These are phyloP conservation scores for Didymellaceae sp. DNA, from an alignment of 2,329 filamentous ascomycete species.

Conservation along the genomic window DNA sequence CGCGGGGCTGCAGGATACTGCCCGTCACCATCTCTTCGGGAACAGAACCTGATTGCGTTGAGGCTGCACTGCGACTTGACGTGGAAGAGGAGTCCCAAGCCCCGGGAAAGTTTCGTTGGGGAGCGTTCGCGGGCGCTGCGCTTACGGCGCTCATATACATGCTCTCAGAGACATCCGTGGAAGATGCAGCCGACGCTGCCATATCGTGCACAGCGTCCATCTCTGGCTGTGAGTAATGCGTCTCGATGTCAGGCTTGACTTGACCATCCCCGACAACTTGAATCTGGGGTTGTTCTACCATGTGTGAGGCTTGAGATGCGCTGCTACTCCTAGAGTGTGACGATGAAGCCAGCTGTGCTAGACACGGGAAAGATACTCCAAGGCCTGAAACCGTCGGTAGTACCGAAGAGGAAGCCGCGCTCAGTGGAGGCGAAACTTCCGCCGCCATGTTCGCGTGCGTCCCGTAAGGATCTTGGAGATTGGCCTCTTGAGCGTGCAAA, in stretches of 20 bases:
- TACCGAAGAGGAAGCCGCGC: constrained; percentile 25
- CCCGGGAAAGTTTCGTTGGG: constrained; percentile 47
- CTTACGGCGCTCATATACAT: constrained; percentile 81
- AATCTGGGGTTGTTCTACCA: constrained; percentile 23
- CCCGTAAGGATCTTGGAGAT: constrained; percentile 18
- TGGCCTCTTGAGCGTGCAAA: constrained; percentile 1
- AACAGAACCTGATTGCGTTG: constrained; percentile 35
- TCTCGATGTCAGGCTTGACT: constrained; percentile 6
- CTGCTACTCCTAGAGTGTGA: constrained; percentile 18
- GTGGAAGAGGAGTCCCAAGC: constrained; percentile 50
- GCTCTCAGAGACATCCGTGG: constrained; percentile 67
- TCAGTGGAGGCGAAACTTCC: constrained; percentile 19
- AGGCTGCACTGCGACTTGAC: constrained; percentile 39
- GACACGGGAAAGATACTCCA: constrained; percentile 24
- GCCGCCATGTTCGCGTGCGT: constrained; percentile 22
- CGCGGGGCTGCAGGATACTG: constrained; percentile 39
- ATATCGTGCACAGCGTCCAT: constrained; percentile 31
- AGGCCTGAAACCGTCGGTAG: constrained; percentile 37
- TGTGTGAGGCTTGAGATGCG: constrained; percentile 9
- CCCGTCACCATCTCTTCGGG: constrained; percentile 40
- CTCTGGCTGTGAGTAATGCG: not conserved
- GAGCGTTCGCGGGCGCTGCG: constrained; percentile 37
- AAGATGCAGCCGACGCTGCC: constrained; percentile 70
- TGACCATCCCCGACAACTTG: constrained; percentile 19
- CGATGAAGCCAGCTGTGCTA: constrained; percentile 11